These are phyloP conservation scores for Drosera capensis DNA, from an alignment of 148 eudicot species.

Conservation along the genomic window DNA sequence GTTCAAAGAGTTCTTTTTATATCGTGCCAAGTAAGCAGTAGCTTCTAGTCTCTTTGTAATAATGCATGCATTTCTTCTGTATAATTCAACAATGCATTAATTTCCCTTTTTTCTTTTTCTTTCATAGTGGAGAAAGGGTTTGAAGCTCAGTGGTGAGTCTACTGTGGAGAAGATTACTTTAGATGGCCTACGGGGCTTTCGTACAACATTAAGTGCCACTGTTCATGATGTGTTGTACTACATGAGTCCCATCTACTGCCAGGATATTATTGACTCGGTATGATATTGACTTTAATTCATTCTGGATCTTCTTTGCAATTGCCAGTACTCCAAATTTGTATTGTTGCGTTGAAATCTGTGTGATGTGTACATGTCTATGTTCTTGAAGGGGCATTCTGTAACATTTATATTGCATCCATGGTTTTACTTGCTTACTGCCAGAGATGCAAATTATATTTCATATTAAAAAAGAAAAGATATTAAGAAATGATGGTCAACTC, in stretches of 20 bases:
- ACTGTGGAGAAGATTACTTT: constrained; percentile 77
- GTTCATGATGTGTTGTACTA: constrained; percentile 95
- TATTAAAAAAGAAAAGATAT: no score
- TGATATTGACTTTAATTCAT: constrained; percentile 1
- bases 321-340: no score
- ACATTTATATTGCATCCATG: no score
- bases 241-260: constrained; percentile 99
- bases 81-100: no score
- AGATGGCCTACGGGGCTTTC: constrained; percentile 81
- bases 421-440: no score
- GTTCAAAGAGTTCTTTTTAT: constrained; percentile 81
- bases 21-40: constrained; percentile 69
- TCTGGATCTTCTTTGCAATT: constrained; percentile 3
- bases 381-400: no score
- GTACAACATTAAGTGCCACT: constrained; percentile 82
- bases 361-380: no score
- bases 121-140: constrained; percentile 83
- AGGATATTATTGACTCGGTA: constrained; percentile 92
- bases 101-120: constrained; percentile 6
- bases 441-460: no score
- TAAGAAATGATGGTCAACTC: no score
- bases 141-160: constrained; percentile 86
- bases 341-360: no score
- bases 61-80: no score
- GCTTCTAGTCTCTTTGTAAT: no score